Percentiles rank a stretch among this genome's conserved stretches.
Conservation (phyloP, 768 basidiomycete genomes). For the Russula vinacea region DNA sequence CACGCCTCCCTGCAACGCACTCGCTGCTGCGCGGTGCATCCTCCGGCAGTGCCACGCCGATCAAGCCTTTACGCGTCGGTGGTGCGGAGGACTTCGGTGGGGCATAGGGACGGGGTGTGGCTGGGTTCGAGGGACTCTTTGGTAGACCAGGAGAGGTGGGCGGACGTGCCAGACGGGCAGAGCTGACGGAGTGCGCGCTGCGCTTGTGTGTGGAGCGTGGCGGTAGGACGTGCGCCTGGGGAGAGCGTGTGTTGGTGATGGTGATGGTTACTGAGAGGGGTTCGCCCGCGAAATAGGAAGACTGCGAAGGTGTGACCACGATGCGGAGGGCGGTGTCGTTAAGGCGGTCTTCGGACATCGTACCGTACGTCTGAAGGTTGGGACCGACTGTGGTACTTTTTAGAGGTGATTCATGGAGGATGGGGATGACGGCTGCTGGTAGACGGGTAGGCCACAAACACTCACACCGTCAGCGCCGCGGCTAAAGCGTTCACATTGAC, state of each 20-base stretch:
- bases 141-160: conserved; percentile 76
- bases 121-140: conserved; percentile 41
- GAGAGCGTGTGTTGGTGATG: conserved; percentile 76
- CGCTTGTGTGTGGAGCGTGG: conserved; percentile 55
- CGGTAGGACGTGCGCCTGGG: conserved; percentile 43
- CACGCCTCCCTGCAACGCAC: conserved; percentile 19
- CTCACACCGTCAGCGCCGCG: neutral
- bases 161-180: conserved; percentile 74
- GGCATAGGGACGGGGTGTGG: conserved; percentile 33
- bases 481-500: too few species aligned
- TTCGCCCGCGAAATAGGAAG: conserved; percentile 93
- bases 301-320: conserved; percentile 73
- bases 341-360: conserved; percentile 16
- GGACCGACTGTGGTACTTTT: neutral
- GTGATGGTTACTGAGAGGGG: conserved; percentile 79
- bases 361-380: neutral
- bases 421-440: neutral
- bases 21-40: conserved; percentile 31
- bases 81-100: conserved; percentile 17
- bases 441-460: neutral
- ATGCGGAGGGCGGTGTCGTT: conserved; percentile 48
- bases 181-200: conserved; percentile 76
- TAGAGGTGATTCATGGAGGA: neutral
- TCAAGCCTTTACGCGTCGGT: conserved; percentile 47
- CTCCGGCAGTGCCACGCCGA: conserved; percentile 44